Evolutionary conservation across 2,329 filamentous ascomycete species (phyloP).

Genomic region (Calycina marina): DNA sequence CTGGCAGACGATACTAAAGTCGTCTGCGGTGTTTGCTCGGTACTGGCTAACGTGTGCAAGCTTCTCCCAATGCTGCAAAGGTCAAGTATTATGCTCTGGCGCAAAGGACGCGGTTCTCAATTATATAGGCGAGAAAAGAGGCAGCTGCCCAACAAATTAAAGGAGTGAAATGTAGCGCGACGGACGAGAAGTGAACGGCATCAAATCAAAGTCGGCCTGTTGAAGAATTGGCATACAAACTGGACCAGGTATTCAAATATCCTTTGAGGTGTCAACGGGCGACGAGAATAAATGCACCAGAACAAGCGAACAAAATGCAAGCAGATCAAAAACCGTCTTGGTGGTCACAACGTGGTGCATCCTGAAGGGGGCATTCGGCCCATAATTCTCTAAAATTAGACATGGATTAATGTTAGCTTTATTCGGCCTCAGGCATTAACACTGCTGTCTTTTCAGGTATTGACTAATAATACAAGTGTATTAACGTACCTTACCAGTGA

Average conservation of each 20-base stretch:
- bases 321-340: no score
- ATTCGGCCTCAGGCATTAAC: no score
- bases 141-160: conserved; percentile 12
- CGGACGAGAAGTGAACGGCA: conserved; percentile 12
- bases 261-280: conserved; percentile 1
- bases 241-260: conserved; percentile 5
- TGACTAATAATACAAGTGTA: no score
- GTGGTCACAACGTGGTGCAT: no score
- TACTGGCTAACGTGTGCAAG: conserved; percentile 32
- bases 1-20: conserved; percentile 43
- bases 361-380: no score
- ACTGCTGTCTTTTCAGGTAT: no score
- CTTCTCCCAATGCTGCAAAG: conserved; percentile 6
- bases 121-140: conserved; percentile 2
- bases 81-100: conserved; percentile 3
- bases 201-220: conserved; percentile 13
- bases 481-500: no score
- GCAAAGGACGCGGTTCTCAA: conserved; percentile 6
- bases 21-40: no score
- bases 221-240: conserved; percentile 6
- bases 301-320: no score
- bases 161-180: conserved; percentile 17
- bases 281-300: no score
- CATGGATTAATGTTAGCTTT: no score
- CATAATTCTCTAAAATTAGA: no score